Base-by-base conservation (phyloP, 2,329 filamentous ascomycete genomes). In the Pseudogymnoascus sp. region DNA sequence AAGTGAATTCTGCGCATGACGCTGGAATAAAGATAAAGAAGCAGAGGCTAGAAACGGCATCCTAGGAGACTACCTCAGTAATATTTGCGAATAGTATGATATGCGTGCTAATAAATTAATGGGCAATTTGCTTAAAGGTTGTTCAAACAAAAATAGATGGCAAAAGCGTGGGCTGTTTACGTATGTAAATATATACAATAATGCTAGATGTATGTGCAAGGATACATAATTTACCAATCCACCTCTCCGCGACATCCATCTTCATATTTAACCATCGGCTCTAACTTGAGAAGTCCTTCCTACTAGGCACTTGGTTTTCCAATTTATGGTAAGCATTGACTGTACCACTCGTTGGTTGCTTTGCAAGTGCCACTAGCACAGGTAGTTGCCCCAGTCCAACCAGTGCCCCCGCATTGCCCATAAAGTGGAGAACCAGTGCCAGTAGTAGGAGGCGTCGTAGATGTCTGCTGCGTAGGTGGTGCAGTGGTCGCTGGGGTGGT, bases 351-450 rank as follows among this genome's bases (percentile, higher is more conserved):
- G 48, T 65, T 64, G 5, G 21, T 63, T 14, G 43, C 43, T n/a
- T 25, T 65, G 63, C 66, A 67, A 39, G 65, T 66, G 6, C 66
- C 66, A 25, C 28, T 45, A 21, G 63, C 63, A 57, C 66, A 67
- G 16, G 61, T 66, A 19, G 63, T 67, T 31, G 65, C 19, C 0
- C 64, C 65, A 14, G 64, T 66, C 36, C 61, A 67, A n/a, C 61
- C 54, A 21, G 37, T 61, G 21, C 64, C 64, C 37, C 63, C 63
- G 34, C 63, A 64, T 28, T 64, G 57, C n/a, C 63, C 63, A 8
- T 48, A 64, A 11, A 64, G 41, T 11, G 63, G 63, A 10, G 63
- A 25, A 28, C 64, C 61, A 16, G 41, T 57, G 13, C 64, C 62
- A 13, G 63, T 16, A 31, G 25, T 8, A 13, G 62, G 62, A 6